Evolutionary conservation across 495 filamentous ascomycete species (phyloP).

Genomic region (Glonium stellatum): DNA sequence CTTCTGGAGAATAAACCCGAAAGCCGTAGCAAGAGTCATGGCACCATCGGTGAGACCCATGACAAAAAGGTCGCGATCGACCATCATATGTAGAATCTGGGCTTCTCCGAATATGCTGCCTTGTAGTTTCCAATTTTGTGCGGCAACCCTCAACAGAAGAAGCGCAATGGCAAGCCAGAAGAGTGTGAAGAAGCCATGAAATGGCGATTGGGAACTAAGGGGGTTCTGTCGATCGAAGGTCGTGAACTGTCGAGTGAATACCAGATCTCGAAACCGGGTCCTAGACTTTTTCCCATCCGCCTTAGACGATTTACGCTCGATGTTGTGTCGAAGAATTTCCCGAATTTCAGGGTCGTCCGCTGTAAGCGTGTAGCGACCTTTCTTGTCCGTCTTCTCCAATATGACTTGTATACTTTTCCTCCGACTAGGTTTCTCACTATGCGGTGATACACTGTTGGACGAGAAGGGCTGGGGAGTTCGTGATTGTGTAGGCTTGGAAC

Average conservation of each 20-base stretch:
- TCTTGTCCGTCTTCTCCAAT: conserved; percentile 42
- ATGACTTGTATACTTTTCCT: conserved; percentile 41
- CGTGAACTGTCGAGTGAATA: conserved; percentile 63
- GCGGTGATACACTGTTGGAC: not conserved
- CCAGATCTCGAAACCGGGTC: conserved; percentile 54
- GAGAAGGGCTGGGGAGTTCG: not conserved
- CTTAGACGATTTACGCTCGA: conserved; percentile 42
- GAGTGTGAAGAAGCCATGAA: conserved; percentile 70
- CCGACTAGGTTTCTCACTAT: conserved; percentile 5
- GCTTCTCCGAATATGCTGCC: conserved; percentile 59
- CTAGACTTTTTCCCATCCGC: conserved; percentile 36
- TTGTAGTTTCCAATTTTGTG: conserved; percentile 55
- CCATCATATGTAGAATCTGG: conserved; percentile 63
- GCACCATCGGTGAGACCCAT: conserved; percentile 59
- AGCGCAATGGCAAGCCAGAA: conserved; percentile 64
- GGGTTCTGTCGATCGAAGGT: conserved; percentile 64
- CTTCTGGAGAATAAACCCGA: conserved; percentile 55
- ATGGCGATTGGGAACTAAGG: conserved; percentile 49
- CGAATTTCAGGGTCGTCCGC: conserved; percentile 51
- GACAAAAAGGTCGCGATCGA: conserved; percentile 56
- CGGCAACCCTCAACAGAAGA: conserved; percentile 54
- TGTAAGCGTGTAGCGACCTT: conserved; percentile 47
- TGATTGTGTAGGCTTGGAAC: not conserved
- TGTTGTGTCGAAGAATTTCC: conserved; percentile 42
- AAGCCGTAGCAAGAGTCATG: conserved; percentile 53